Base-by-base conservation (phyloP, 352 stramenopile genomes). In the Thalassiosira livingstoniorum region DNA sequence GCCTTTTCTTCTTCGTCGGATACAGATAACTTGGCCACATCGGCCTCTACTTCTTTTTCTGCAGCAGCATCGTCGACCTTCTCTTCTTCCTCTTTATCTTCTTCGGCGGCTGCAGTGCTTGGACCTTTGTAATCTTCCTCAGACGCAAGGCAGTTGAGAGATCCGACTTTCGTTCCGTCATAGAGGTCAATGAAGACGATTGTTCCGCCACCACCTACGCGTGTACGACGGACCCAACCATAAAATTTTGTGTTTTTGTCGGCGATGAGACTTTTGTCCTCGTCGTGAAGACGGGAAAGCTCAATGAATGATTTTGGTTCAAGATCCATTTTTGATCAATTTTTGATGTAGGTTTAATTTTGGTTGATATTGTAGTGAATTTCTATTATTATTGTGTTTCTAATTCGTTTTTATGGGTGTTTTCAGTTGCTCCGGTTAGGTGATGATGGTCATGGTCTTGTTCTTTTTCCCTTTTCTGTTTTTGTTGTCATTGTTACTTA, bases 161-260 rank as follows among this genome's bases (percentile, higher is more conserved):
- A 74, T 29, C 69, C 71, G 0, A 91, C 80, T 13, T 57, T 79
- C 31, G 86, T 91, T 27, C 86, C 86, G 64, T 91, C 86, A 43
- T 85, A 85, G 7, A 89, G 23, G 71, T 91, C 86, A 7, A 91
- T 76, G 55, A 91, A 91, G 47, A 86, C 78, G 21, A 91, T 82
- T 32, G 67, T 80, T 27, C 86, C 86, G 32, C 78, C 86, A 25
- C 86, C 86, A 13, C 83, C 78, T 2, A 84, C 45, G 42, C 86
- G 78, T 1, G 83, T 76, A 10, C 73, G 66, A 55, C 83, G 83
- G 18, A 89, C 77, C 86, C 86, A 91, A 34, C 86, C 86, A 45
- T 88, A 78, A 57, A 89, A 83, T 32, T 51, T 69, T 13, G 72
- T 78, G 13, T 29, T 27, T 60, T 77, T 80, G 45, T 81, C 75